Evolutionary conservation across 2,329 filamentous ascomycete species (phyloP), one percentile per base, ranked within the genome.

Genomic region (Macrophomina tecta): DNA sequence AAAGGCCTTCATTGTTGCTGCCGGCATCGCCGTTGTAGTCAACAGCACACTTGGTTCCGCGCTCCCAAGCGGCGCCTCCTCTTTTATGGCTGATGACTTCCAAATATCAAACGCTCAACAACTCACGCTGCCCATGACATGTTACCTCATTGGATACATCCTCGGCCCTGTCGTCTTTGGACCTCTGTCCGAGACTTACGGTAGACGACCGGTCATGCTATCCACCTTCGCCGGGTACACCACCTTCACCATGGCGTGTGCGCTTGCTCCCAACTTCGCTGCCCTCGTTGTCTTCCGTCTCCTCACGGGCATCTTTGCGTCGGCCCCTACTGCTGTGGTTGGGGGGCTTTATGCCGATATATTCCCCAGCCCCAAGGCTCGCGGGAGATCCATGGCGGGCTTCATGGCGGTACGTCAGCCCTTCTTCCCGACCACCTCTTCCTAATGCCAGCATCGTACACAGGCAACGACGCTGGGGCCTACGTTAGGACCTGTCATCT

Each of bases 31-130:
- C 69, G 82, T 85, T 64, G 88, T 91, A 49, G 81, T 90, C 73
- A 92, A 92, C 75, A 88, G 85, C 32, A 91, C 89, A 9, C 86
- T 91, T 77, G 86, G 86, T 1, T 90, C 86, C 49, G 82, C 88
- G 0, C 80, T 92, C 4, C 87, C 89, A 1, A 86, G 87, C 65
- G 89, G 89, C 75, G 87, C 87, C 16, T 83, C 88, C 2, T 82
- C 84, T 2, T 84, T 82, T 61, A 89, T 91, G 53, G 79, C 83
- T 2, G 73, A 77, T 2, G 82, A 89, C 70, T 92, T 89, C 78
- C 73, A 82, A 64, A 78, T 90, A 66, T 83, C 83, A 0, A 76
- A 77, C 38, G 73, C 82, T 63, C 76, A 75, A 14, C 74, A 75
- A 56, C 73, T 82, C 32, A 81, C 84, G 4, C 75, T 85, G 1